Percentiles rank a stretch among this genome's conserved stretches.
phyloP scores from a whole-genome alignment of 257 asterid species.

The Penstemon barbatus region DNA sequence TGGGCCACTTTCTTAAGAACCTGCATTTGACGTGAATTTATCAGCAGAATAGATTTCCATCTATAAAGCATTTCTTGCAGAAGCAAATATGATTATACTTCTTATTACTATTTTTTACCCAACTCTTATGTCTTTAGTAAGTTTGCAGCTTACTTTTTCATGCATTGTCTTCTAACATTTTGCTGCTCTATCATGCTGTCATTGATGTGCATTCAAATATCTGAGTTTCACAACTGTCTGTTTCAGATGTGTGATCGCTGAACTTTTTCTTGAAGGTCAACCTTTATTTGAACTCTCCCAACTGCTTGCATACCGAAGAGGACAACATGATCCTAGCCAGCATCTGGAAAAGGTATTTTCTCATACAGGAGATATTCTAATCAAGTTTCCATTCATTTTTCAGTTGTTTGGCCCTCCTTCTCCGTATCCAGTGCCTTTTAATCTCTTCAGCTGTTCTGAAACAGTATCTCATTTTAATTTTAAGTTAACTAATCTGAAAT shows the following conservation, averaged over 20 bases:
- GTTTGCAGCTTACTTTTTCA: conserved; percentile 17
- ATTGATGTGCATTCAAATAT: conserved; percentile 18
- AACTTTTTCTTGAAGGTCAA: conserved; percentile 99
- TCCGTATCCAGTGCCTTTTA: background rate
- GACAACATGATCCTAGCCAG: conserved; percentile 97
- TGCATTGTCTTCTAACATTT: background rate
- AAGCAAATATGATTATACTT: background rate
- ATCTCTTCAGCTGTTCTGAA: conserved; percentile 19
- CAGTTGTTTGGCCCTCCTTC: conserved; percentile 3
- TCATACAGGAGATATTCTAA: conserved; percentile 9
- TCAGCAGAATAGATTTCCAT: conserved; percentile 5
- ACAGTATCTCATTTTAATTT: conserved; percentile 16
- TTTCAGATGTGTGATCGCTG: conserved; percentile 97
- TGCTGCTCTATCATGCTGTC: conserved; percentile 13
- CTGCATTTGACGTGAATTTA: background rate
- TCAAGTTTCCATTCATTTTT: conserved; percentile 15
- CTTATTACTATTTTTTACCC: background rate
- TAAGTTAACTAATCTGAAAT: background rate
- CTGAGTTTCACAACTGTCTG: conserved; percentile 28
- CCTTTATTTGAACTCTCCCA: conserved; percentile 96
- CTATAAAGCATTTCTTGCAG: background rate
- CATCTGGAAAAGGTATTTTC: conserved; percentile 84
- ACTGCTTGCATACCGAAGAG: conserved; percentile 97
- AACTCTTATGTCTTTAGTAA: conserved; percentile 13
- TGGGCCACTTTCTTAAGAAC: background rate